Conservation (phyloP, 352 stramenopile species). For the Phytophthora melonis region DNA sequence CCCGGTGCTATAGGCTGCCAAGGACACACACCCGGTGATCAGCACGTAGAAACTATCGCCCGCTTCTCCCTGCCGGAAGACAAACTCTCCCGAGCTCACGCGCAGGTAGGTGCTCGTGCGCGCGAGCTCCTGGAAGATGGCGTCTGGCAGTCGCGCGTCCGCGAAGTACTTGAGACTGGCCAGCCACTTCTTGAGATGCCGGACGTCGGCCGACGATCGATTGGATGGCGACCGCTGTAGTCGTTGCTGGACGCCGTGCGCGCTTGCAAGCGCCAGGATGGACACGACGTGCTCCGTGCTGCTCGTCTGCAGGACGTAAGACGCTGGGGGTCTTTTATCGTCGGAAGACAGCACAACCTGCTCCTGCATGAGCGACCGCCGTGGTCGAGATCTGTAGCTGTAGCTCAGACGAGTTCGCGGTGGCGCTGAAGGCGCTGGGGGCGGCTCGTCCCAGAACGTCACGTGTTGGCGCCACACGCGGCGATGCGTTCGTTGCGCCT, state of each 20-base stretch:
- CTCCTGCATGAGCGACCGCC: conserved; percentile 2
- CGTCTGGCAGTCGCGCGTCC: conserved; percentile 61
- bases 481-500: conserved; percentile 50
- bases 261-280: conserved; percentile 46
- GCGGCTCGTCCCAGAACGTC: conserved; percentile 50
- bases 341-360: conserved; percentile 3
- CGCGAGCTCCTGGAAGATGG: conserved; percentile 63
- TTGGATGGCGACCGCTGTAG: conserved; percentile 49
- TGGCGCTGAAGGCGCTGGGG: not conserved
- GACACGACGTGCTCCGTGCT: conserved; percentile 47
- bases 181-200: conserved; percentile 76
- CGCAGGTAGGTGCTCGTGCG: conserved; percentile 52
- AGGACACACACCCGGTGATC: conserved; percentile 66
- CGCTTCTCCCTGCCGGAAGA: conserved; percentile 78
- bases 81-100: conserved; percentile 58
- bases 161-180: conserved; percentile 73
- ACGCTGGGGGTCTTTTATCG: conserved; percentile 20
- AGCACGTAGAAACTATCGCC: conserved; percentile 82
- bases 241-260: conserved; percentile 43
- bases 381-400: conserved; percentile 11
- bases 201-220: conserved; percentile 53
- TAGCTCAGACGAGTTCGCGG: conserved; percentile 5
- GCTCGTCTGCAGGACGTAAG: conserved; percentile 53
- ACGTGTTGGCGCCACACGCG: conserved; percentile 59
- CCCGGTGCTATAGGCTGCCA: conserved; percentile 73